phyloP scores from a whole-genome alignment of 495 filamentous ascomycete species.

The Penicillium flavigenum region DNA sequence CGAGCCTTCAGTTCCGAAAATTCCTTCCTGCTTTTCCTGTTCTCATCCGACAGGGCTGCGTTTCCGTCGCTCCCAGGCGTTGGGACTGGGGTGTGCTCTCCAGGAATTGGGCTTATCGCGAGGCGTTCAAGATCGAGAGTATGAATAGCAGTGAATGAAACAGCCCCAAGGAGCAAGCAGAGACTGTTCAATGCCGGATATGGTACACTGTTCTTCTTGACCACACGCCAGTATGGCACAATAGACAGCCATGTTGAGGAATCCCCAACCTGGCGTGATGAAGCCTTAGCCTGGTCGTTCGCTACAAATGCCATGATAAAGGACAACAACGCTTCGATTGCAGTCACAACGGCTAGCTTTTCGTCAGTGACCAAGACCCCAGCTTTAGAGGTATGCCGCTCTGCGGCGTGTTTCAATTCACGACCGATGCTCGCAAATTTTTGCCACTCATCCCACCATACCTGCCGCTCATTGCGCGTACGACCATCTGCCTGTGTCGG shows the following conservation, averaged over 20 bases:
- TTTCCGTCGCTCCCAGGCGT: conserved; percentile 42
- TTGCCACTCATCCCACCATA: conserved; percentile 48
- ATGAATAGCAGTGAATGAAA: conserved; percentile 48
- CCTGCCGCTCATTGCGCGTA: conserved; percentile 37
- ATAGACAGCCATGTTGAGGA: conserved; percentile 50
- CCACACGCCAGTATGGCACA: conserved; percentile 48
- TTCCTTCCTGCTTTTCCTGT: conserved; percentile 38
- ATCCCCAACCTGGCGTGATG: conserved; percentile 39
- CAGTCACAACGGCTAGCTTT: conserved; percentile 45
- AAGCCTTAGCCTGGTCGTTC: conserved; percentile 40
- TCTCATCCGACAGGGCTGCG: conserved; percentile 34
- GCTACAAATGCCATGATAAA: conserved; percentile 52
- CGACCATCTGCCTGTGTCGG: conserved; percentile 32
- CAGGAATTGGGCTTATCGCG: conserved; percentile 38
- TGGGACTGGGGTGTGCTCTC: conserved; percentile 40
- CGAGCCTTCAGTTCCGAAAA: conserved; percentile 41
- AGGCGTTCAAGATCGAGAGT: conserved; percentile 48
- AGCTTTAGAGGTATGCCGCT: conserved; percentile 38
- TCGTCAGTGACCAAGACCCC: conserved; percentile 32
- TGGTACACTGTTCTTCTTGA: conserved; percentile 38
- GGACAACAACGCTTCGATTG: conserved; percentile 49
- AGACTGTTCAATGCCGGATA: conserved; percentile 45
- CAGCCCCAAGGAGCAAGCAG: conserved; percentile 46
- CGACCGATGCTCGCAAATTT: conserved; percentile 44
- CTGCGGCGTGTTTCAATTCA: conserved; percentile 50